These are phyloP conservation scores for Ceratocystis eucalypticola DNA, from an alignment of 2,329 filamentous ascomycete species.

Conservation along the genomic window DNA sequence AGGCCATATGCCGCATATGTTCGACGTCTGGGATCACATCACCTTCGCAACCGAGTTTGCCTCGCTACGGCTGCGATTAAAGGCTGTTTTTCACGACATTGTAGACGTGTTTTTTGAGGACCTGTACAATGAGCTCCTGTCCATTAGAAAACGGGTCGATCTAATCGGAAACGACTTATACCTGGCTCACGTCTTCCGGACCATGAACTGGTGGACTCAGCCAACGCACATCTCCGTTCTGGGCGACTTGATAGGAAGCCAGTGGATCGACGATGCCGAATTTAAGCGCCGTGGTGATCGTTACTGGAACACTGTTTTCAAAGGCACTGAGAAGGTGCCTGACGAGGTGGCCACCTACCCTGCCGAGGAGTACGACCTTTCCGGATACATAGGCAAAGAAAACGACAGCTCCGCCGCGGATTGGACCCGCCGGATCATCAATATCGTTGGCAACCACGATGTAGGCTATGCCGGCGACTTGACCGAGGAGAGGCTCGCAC, in stretches of 20 bases:
- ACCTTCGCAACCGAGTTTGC: conserved; percentile 34
- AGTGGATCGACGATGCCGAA: conserved; percentile 82
- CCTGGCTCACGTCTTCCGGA: conserved; percentile 81
- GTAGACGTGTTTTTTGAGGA: conserved; percentile 54
- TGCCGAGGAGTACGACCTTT: conserved; percentile 35
- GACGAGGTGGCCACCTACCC: conserved; percentile 40
- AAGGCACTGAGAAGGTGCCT: conserved; percentile 49
- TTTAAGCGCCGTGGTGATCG: conserved; percentile 59
- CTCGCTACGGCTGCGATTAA: conserved; percentile 39
- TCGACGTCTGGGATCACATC: conserved; percentile 34
- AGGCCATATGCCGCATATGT: conserved; percentile 41
- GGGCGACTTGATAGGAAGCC: conserved; percentile 83
- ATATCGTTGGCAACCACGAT: conserved; percentile 90
- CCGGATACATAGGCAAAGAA: conserved; percentile 35
- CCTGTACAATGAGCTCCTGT: conserved; percentile 51
- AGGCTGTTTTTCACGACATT: conserved; percentile 42
- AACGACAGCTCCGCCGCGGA: conserved; percentile 24
- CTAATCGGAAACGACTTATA: conserved; percentile 91
- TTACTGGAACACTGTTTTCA: conserved; percentile 72
- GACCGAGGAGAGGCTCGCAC: conserved; percentile 54
- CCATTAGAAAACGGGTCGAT: conserved; percentile 67
- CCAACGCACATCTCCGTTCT: conserved; percentile 83
- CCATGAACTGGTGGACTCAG: conserved; percentile 65
- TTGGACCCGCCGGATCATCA: conserved; percentile 72
- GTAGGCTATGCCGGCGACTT: conserved; percentile 92